Percentiles rank a stretch among this genome's conserved stretches.
phyloP scores from a whole-genome alignment of 2,329 filamentous ascomycete species.

The Cladophialophora chaetospira region DNA sequence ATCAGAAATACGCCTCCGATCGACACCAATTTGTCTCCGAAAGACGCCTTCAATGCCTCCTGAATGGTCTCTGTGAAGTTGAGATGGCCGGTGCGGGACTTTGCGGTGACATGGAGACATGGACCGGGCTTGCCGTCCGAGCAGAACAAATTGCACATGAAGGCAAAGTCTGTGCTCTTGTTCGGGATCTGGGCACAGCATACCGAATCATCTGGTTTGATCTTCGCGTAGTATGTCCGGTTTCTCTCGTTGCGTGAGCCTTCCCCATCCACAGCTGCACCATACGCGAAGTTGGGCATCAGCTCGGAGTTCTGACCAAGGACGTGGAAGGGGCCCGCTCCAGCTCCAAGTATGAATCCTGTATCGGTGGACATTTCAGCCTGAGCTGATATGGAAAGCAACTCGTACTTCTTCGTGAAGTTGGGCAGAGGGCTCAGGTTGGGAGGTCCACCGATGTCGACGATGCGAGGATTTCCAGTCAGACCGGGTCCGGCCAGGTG shows the following conservation, averaged over 20 bases:
- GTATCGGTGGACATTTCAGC: constrained; percentile 42
- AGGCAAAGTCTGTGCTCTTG: constrained; percentile 39
- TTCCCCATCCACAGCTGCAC: constrained; percentile 17
- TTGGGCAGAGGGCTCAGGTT: constrained; percentile 45
- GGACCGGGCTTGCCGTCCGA: constrained; percentile 40
- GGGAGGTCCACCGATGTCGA: constrained; percentile 49
- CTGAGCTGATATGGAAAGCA: constrained; percentile 37
- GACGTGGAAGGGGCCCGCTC: constrained; percentile 47
- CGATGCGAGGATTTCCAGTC: constrained; percentile 43
- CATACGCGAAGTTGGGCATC: constrained; percentile 43
- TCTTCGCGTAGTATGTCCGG: constrained; percentile 36
- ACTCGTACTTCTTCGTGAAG: constrained; percentile 40
- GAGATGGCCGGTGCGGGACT: constrained; percentile 34
- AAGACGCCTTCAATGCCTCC: constrained; percentile 35
- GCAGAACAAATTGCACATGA: constrained; percentile 50
- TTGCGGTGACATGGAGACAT: constrained; percentile 42
- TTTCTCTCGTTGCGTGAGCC: constrained; percentile 31
- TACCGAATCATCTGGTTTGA: constrained; percentile 17
- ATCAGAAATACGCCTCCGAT: constrained; percentile 48
- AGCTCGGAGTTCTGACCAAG: constrained; percentile 49
- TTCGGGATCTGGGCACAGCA: constrained; percentile 29
- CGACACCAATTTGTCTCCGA: constrained; percentile 42
- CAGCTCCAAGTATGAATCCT: constrained; percentile 46
- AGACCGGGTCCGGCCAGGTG: constrained; percentile 45
- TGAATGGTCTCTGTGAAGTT: constrained; percentile 43